These are phyloP conservation scores for Candida ponderosae DNA, from an alignment of 805 yeast genomes.

Conservation along the genomic window DNA sequence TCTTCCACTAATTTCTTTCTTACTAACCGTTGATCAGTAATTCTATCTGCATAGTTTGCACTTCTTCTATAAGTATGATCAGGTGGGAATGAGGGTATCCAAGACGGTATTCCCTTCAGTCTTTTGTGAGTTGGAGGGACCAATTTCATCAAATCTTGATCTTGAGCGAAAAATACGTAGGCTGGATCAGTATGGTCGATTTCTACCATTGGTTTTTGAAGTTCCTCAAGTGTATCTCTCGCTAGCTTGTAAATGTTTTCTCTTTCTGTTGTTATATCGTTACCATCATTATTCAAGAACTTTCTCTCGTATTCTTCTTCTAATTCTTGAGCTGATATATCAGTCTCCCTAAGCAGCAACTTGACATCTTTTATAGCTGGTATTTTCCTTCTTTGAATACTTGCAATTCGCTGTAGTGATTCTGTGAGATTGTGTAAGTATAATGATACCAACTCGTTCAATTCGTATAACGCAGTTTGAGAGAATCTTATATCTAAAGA, in stretches of 20 bases:
- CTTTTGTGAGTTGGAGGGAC: slow-evolving; percentile 41
- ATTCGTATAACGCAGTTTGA: slow-evolving; percentile 28
- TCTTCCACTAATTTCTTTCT: slow-evolving; percentile 72
- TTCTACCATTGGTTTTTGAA: slow-evolving; percentile 13
- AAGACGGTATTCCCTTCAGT: slow-evolving; percentile 50
- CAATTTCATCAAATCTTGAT: slow-evolving; percentile 42
- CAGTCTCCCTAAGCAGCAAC: slow-evolving; percentile 34
- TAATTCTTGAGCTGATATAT: slow-evolving; percentile 31
- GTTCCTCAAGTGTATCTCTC: slow-evolving; percentile 5
- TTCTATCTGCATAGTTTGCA: slow-evolving; percentile 52
- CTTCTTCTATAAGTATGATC: slow-evolving; percentile 85
- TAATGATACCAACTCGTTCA: slow-evolving; percentile 26
- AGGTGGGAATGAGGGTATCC: slow-evolving; percentile 88
- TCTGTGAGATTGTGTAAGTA: slow-evolving; percentile 31
- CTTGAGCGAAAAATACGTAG: slow-evolving; percentile 46
- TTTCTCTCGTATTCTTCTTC: slow-evolving; percentile 23
- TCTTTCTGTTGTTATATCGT: slow-evolving; percentile 11
- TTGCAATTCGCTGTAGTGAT: slow-evolving; percentile 41
- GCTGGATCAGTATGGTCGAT: slow-evolving; percentile 33
- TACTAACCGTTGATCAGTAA: slow-evolving; percentile 64
- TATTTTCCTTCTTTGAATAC: slow-evolving; percentile 50
- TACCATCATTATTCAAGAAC: slow-evolving; percentile 1
- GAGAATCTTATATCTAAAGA: slow-evolving; percentile 23
- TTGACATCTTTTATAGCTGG: slow-evolving; percentile 46
- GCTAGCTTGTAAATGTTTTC: slow-evolving; percentile 7